Evolutionary conservation across 495 filamentous ascomycete genomes (phyloP).

Genomic region (Penicillium pancosmium): DNA sequence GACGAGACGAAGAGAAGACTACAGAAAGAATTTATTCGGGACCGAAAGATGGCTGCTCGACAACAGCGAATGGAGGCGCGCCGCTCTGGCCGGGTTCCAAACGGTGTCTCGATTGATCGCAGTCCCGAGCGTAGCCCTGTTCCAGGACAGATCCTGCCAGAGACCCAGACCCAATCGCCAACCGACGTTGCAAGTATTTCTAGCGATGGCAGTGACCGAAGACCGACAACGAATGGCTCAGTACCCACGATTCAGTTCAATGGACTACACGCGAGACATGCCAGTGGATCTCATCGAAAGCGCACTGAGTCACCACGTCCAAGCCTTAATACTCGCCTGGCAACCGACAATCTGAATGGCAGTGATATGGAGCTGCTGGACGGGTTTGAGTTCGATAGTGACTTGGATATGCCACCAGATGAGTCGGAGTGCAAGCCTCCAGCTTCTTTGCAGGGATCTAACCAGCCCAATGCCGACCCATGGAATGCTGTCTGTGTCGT

Average conservation of each 20-base stretch:
- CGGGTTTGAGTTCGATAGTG: constrained; percentile 53
- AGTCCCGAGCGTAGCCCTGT: constrained; percentile 9
- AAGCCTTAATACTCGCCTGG: constrained; percentile 32
- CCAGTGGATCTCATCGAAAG: constrained; percentile 8
- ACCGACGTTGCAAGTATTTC: constrained; percentile 26
- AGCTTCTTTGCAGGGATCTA: background rate
- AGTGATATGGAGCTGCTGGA: constrained; percentile 39
- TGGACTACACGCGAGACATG: constrained; percentile 25
- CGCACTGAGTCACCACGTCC: constrained; percentile 29
- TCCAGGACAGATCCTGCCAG: constrained; percentile 25
- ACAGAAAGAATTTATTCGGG: constrained; percentile 55
- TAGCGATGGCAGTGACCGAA: constrained; percentile 23
- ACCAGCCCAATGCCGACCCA: constrained; percentile 49
- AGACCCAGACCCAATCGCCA: constrained; percentile 32
- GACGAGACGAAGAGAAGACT: constrained; percentile 45
- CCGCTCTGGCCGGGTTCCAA: constrained; percentile 15
- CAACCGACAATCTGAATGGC: constrained; percentile 23
- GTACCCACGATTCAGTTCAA: constrained; percentile 40
- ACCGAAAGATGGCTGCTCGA: constrained; percentile 52
- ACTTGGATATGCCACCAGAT: constrained; percentile 48
- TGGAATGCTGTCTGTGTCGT: constrained; percentile 89
- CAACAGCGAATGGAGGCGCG: constrained; percentile 35
- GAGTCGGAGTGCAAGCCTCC: constrained; percentile 21
- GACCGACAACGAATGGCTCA: constrained; percentile 21
- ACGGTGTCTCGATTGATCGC: constrained; percentile 10